A percentile compares a stretch with the other conserved stretches of the same genome.
phyloP scores from a whole-genome alignment of 2,329 filamentous ascomycete species.

The Neopestalotiopsis sp. region DNA sequence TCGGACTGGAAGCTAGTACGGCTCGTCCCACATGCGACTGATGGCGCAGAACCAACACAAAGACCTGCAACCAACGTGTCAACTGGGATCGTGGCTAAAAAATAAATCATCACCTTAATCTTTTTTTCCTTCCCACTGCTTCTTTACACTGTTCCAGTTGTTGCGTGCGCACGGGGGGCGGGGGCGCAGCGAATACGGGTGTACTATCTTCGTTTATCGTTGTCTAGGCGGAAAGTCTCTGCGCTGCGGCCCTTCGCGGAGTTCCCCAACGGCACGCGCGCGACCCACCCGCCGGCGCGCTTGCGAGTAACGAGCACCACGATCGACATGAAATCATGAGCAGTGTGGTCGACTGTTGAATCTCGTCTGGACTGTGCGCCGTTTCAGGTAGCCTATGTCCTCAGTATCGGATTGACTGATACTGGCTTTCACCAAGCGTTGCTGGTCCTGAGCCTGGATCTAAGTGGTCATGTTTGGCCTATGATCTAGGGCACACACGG shows the following conservation, averaged over 20 bases:
- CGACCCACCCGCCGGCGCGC: conserved; percentile 29
- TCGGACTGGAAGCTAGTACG: conserved; percentile 20
- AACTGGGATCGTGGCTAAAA: conserved; percentile 17
- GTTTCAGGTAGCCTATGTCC: conserved; percentile 26
- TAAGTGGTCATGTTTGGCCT: background rate
- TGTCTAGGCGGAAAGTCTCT: conserved; percentile 19
- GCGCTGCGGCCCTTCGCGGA: conserved; percentile 35
- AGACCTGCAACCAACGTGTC: background rate
- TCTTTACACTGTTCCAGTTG: background rate
- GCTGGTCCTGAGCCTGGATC: background rate
- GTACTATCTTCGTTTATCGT: conserved; percentile 22
- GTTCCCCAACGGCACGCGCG: conserved; percentile 40
- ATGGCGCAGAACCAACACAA: background rate
- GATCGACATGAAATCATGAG: conserved; percentile 30
- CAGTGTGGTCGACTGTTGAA: conserved; percentile 19
- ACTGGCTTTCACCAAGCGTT: conserved; percentile 10
- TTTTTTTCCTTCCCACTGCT: conserved; percentile 4
- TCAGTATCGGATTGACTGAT: conserved; percentile 24
- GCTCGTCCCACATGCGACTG: conserved; percentile 14
- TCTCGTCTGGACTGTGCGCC: conserved; percentile 25
- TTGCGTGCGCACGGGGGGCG: conserved; percentile 15
- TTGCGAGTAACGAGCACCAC: conserved; percentile 23
- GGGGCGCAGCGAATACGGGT: conserved; percentile 12
- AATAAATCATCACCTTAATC: conserved; percentile 19
- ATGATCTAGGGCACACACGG: conserved; percentile 15